phyloP scores from a whole-genome alignment of 106 monocot genomes.

The Iris macrosiphon region DNA sequence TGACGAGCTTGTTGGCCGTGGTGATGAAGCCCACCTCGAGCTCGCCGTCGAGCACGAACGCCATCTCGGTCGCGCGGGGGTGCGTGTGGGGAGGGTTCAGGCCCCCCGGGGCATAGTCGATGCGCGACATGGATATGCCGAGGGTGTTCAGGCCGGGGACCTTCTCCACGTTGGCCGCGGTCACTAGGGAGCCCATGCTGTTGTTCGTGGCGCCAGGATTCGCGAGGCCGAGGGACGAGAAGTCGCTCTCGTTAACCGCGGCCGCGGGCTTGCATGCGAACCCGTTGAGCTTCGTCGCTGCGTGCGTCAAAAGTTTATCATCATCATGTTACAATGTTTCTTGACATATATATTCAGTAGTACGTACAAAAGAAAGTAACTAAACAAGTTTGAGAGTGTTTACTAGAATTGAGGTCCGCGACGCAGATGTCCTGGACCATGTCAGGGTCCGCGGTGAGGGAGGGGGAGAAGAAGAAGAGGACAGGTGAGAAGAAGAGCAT shows the following conservation, averaged over 20 bases:
- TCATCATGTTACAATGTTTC: too few species aligned
- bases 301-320: not conserved
- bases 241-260: slow-evolving; percentile 26
- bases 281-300: slow-evolving; percentile 53
- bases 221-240: slow-evolving; percentile 36
- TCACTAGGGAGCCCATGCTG: slow-evolving; percentile 39
- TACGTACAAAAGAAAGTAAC: not conserved
- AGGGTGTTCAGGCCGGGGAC: slow-evolving; percentile 74
- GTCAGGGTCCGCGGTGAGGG: slow-evolving; percentile 37
- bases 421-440: slow-evolving; percentile 73
- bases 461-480: slow-evolving; percentile 7
- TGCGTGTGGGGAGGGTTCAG: slow-evolving; percentile 44
- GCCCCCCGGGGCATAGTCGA: slow-evolving; percentile 44
- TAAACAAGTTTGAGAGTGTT: not conserved
- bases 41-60: slow-evolving; percentile 22
- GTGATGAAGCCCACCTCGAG: slow-evolving; percentile 35
- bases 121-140: slow-evolving; percentile 51
- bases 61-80: slow-evolving; percentile 32
- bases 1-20: slow-evolving; percentile 17
- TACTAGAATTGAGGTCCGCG: slow-evolving; percentile 38
- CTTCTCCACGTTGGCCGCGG: slow-evolving; percentile 39
- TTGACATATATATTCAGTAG: not conserved
- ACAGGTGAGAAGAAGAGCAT: not conserved
- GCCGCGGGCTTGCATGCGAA: slow-evolving; percentile 45
- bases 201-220: slow-evolving; percentile 53